Evolutionary conservation across 73 alveolate species (phyloP).

Genomic region (Blepharisma stoltei): DNA sequence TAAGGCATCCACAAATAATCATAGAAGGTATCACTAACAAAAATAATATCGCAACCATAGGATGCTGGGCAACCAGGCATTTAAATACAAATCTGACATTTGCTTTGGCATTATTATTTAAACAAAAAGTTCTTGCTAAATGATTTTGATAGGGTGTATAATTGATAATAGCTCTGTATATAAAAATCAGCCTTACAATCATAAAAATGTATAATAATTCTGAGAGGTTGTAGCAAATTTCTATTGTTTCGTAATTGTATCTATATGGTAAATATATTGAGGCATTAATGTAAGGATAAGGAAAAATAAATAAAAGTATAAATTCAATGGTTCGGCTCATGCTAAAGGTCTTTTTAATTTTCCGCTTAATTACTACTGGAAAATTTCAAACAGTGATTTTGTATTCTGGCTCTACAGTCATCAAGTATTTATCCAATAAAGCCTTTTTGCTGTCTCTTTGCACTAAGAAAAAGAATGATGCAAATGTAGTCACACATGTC

Average conservation of each 20-base stretch:
- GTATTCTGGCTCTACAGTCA: neutral
- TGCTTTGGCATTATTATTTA: neutral
- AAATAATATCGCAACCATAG: neutral
- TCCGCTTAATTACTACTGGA: neutral
- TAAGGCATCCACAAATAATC: neutral
- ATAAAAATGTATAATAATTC: slow-evolving; percentile 5
- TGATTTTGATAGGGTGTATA: slow-evolving; percentile 6
- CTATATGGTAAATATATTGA: neutral
- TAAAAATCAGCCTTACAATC: neutral
- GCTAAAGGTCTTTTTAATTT: neutral
- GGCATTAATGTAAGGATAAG: neutral
- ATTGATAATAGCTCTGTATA: neutral
- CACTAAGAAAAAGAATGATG: neutral
- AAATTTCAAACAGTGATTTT: neutral
- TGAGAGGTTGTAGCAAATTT: neutral
- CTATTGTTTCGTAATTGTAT: neutral
- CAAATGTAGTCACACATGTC: neutral
- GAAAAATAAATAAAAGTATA: slow-evolving; percentile 3
- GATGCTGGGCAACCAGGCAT: neutral
- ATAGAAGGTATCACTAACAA: neutral
- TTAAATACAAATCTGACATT: neutral
- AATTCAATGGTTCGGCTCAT: neutral
- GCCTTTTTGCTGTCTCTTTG: neutral
- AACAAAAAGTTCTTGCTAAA: slow-evolving; percentile 2
- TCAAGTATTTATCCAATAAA: neutral